phyloP scores from a whole-genome alignment of 2,329 filamentous ascomycete species.

The Phialophora verrucosa region DNA sequence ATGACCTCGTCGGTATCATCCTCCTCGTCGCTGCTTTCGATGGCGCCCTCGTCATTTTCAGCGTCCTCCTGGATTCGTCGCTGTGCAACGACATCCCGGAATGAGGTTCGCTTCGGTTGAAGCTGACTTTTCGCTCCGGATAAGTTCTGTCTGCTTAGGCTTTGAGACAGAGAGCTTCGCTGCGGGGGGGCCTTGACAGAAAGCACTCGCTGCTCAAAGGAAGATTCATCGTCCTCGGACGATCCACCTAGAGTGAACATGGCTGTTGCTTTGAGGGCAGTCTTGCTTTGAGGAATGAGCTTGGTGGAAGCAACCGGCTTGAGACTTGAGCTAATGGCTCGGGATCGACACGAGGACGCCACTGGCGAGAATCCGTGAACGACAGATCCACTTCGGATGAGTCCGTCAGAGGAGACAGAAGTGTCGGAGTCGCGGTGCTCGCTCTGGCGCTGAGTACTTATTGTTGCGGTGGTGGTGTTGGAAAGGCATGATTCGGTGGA shows the following conservation, averaged over 20 bases:
- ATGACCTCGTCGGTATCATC: conserved; percentile 72
- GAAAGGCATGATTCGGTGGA: conserved; percentile 66
- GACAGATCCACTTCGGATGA: conserved; percentile 68
- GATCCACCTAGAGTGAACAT: conserved; percentile 78
- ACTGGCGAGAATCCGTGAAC: conserved; percentile 84
- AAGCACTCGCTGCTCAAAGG: conserved; percentile 66
- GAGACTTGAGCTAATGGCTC: conserved; percentile 34
- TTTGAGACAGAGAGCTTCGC: conserved; percentile 45
- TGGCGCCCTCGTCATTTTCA: conserved; percentile 62
- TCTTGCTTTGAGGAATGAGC: conserved; percentile 23
- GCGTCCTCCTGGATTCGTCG: conserved; percentile 66
- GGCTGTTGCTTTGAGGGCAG: conserved; percentile 59
- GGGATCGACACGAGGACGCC: conserved; percentile 70
- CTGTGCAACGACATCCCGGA: conserved; percentile 75
- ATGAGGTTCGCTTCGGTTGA: conserved; percentile 77
- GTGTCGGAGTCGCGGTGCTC: conserved; percentile 61
- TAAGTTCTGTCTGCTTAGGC: conserved; percentile 53
- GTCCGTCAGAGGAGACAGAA: conserved; percentile 65
- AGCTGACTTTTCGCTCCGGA: conserved; percentile 41
- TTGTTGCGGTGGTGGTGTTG: conserved; percentile 61
- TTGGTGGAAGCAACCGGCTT: conserved; percentile 20
- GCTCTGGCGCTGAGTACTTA: conserved; percentile 53
- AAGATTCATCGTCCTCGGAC: conserved; percentile 83
- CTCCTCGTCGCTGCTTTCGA: conserved; percentile 63
- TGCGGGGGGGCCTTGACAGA: conserved; percentile 52